A percentile compares a stretch with the other conserved stretches of the same genome.
Evolutionary conservation across 441 rosid genomes (phyloP).

Genomic region (Omphalea diandra): DNA sequence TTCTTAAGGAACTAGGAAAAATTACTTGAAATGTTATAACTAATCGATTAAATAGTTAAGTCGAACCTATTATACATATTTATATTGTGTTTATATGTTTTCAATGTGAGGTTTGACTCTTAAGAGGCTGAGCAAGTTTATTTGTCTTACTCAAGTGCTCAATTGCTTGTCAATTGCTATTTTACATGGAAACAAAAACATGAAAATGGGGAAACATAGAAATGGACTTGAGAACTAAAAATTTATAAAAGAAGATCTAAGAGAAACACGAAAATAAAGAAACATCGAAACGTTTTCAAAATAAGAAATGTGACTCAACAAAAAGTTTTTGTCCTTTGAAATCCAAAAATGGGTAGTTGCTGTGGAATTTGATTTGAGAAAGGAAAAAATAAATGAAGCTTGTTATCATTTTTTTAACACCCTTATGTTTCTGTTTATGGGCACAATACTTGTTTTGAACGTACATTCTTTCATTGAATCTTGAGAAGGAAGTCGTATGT

Average conservation of each 20-base stretch:
- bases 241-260: too few relatives aligned
- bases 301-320: too few relatives aligned
- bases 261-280: too few relatives aligned
- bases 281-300: too few relatives aligned
- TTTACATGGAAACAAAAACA: too few relatives aligned
- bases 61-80: too few relatives aligned
- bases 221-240: too few relatives aligned
- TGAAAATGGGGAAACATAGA: too few relatives aligned
- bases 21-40: constrained; percentile 44
- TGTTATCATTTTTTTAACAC: background rate
- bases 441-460: constrained; percentile 1
- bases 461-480: constrained; percentile 17
- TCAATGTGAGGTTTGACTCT: too few relatives aligned
- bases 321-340: background rate
- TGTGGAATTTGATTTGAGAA: background rate
- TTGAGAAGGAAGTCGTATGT: background rate
- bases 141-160: constrained; percentile 16
- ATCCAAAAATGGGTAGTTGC: background rate
- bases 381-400: background rate
- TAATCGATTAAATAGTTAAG: too few relatives aligned
- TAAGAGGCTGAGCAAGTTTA: constrained; percentile 42
- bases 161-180: background rate
- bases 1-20: background rate
- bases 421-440: background rate
- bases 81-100: too few relatives aligned